Base-by-base conservation (phyloP, 805 yeast species). In the Sporopachydermia lactativora region DNA sequence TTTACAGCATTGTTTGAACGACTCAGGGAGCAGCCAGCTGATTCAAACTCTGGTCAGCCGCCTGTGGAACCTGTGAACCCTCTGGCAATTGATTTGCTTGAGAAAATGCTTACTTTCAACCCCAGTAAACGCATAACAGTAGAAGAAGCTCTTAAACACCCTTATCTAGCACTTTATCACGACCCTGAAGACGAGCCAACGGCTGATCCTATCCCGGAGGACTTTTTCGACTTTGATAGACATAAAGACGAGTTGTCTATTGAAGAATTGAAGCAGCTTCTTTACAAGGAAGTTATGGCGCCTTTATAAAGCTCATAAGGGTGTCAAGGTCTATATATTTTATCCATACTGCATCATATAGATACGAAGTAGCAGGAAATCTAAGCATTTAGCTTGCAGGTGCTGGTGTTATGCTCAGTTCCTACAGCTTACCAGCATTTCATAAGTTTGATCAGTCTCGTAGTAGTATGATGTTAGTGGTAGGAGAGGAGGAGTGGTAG, bases 101-200 rank as follows among this genome's bases (percentile, higher is more conserved):
- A 77, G 57, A 77, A 71, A 47, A 66, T 89, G 66, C 68, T 89
- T 37, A 72, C 82, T 1, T 89, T 89, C 58, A 84, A 86, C 52
- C 96, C 96, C 2, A 60, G 68, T 8, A 75, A 80, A 52, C 68
- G 97, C 53, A 79, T 88, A 45, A 74, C 88, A 2, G 97, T 86
- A 3, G 79, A 70, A 41, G 80, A 81, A 45, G 96, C 96, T 0
- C 68, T 89, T 38, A 62, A 70, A 48, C 97, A 89, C 55, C 95
- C 95, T 2, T 89, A 89, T 58, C 65, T 89, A 41, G 62, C 69
- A 39, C 71, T 81, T n/a, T 89, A 89, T 60, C 97, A 89, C 58
- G 97, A 89, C 53, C 95, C 96, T 3, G 75, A 73, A 41, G 97
- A 89, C 57, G 97, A 89, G 60, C 97, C 97, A 0, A 68, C 67